These are phyloP conservation scores for Diaporthe sp. DNA, from an alignment of 2,329 filamentous ascomycete genomes.

Conservation along the genomic window DNA sequence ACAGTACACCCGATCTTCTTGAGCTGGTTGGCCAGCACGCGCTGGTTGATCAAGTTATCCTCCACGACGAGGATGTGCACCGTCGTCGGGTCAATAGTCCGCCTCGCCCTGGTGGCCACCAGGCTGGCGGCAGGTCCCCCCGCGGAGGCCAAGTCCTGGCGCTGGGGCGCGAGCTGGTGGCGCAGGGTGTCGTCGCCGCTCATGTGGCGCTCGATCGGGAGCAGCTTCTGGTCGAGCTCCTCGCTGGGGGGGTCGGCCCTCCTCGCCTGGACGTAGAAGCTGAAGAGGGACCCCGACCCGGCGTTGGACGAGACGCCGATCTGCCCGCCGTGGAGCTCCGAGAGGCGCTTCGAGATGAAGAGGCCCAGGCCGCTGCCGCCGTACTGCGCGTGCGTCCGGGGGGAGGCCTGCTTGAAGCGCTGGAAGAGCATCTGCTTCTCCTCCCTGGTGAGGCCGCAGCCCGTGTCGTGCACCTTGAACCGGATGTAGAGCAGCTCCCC, in stretches of 20 bases:
- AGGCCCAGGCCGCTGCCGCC: conserved; percentile 72
- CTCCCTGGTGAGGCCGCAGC: conserved; percentile 68
- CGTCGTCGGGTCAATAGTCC: conserved; percentile 54
- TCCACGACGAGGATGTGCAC: conserved; percentile 72
- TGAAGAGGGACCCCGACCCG: conserved; percentile 69
- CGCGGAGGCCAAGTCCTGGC: conserved; percentile 40
- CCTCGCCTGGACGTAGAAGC: conserved; percentile 70
- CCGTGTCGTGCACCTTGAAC: conserved; percentile 73
- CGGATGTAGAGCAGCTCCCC: conserved; percentile 49
- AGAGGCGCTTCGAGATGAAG: conserved; percentile 72
- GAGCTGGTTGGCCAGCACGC: conserved; percentile 73
- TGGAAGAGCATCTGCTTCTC: conserved; percentile 75
- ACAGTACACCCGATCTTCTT: conserved; percentile 68
- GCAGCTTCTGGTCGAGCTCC: conserved; percentile 24
- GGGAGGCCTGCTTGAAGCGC: conserved; percentile 72
- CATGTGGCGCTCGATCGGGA: conserved; percentile 38
- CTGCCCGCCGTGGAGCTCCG: conserved; percentile 72
- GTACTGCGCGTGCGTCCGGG: conserved; percentile 65
- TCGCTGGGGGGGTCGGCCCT: conserved; percentile 47
- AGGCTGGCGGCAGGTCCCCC: conserved; percentile 37
- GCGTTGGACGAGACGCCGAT: conserved; percentile 70
- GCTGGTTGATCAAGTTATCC: conserved; percentile 76
- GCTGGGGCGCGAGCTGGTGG: conserved; percentile 39
- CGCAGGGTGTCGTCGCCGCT: conserved; percentile 33
- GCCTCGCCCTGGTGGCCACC: conserved; percentile 36